A percentile compares a stretch with the other conserved stretches of the same genome.
These are phyloP conservation scores for Striga asiatica DNA, from an alignment of 257 asterid genomes.

Conservation along the genomic window DNA sequence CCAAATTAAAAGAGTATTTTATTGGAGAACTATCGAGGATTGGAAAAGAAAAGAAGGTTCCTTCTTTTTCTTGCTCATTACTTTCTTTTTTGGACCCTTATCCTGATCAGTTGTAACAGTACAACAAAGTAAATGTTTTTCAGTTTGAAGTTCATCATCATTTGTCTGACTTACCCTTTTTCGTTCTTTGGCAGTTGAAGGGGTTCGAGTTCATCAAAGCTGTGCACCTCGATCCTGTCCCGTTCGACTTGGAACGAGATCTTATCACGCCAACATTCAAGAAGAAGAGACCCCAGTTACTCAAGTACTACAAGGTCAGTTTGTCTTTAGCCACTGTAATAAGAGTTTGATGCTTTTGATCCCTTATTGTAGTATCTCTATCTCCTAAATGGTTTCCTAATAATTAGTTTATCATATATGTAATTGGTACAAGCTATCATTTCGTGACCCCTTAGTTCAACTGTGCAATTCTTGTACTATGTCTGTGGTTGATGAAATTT, in stretches of 20 bases:
- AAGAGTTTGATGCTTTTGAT: neutral
- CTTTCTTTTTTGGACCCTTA: no score
- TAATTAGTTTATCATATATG: no score
- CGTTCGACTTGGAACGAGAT: conserved; percentile 90
- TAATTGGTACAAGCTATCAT: no score
- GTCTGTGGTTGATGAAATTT: no score
- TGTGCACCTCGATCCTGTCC: conserved; percentile 85
- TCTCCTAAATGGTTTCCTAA: neutral
- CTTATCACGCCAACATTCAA: conserved; percentile 92
- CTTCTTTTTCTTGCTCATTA: neutral
- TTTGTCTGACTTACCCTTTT: conserved; percentile 7
- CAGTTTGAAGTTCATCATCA: neutral
- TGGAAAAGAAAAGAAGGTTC: conserved; percentile 82
- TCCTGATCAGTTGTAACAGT: no score
- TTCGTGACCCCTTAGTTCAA: no score
- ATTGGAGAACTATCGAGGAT: conserved; percentile 61
- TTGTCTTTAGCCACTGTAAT: neutral
- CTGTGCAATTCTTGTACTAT: no score
- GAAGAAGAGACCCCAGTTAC: conserved; percentile 88
- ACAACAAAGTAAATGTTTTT: no score
- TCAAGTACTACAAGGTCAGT: conserved; percentile 74
- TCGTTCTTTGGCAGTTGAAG: conserved; percentile 51
- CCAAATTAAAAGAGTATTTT: conserved; percentile 48
- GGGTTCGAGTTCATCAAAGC: conserved; percentile 81
- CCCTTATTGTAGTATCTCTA: neutral